Percentiles rank a stretch among this genome's conserved stretches.
Evolutionary conservation across 2,329 filamentous ascomycete genomes (phyloP).

Genomic region (Tolypocladium cylindrosporum): DNA sequence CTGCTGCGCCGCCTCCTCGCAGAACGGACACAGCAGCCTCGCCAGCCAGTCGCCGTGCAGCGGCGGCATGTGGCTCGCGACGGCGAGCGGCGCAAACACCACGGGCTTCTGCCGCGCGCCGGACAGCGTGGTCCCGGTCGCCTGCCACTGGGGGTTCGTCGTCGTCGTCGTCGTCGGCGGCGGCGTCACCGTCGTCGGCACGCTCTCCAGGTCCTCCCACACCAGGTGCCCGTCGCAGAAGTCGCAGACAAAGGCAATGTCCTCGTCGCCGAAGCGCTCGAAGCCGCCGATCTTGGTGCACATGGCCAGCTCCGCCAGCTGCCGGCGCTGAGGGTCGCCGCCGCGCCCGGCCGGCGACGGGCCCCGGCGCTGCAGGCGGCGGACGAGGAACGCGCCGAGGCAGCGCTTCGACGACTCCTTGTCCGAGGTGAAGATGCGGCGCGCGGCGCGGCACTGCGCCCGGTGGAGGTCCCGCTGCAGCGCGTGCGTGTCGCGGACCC

Average conservation of each 20-base stretch:
- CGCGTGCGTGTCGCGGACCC: constrained; percentile 40
- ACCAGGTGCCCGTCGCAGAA: constrained; percentile 51
- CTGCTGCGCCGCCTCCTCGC: constrained; percentile 39
- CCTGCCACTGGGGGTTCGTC: constrained; percentile 39
- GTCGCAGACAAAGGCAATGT: constrained; percentile 50
- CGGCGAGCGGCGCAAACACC: constrained; percentile 46
- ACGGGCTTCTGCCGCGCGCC: constrained; percentile 36
- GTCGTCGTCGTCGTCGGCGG: constrained; percentile 3
- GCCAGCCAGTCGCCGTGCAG: constrained; percentile 40
- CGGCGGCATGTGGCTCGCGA: constrained; percentile 47
- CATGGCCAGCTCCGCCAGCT: constrained; percentile 37
- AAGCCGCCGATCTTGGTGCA: constrained; percentile 46
- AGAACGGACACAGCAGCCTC: constrained; percentile 43
- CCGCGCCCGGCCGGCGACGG: background rate
- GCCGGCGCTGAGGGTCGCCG: constrained; percentile 19
- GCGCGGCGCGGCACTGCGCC: constrained; percentile 46
- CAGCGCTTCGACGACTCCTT: constrained; percentile 39
- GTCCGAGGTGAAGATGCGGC: constrained; percentile 43
- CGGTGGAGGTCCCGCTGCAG: constrained; percentile 44
- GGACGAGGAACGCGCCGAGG: constrained; percentile 45
- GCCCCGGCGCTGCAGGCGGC: constrained; percentile 32
- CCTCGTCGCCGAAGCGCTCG: constrained; percentile 42
- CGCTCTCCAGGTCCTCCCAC: constrained; percentile 44
- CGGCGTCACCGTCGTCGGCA: constrained; percentile 29
- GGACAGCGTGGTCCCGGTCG: constrained; percentile 31